Percentiles rank a stretch among this genome's conserved stretches.
Conservation (phyloP, 2,329 filamentous ascomycete species). For the Helotiales sp. region DNA sequence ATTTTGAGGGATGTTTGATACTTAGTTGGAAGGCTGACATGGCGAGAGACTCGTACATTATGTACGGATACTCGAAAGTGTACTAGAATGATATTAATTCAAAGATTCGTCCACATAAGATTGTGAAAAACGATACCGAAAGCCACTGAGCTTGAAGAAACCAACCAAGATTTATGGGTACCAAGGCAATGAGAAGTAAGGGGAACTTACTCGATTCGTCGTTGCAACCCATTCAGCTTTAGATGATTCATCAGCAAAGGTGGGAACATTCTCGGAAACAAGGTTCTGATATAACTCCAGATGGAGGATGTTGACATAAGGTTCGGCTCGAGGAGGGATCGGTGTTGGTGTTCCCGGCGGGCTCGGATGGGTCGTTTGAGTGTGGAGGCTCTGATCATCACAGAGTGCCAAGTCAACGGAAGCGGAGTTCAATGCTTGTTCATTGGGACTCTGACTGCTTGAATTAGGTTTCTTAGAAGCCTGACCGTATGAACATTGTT, state of each 20-base stretch:
- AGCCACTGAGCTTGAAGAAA: not conserved
- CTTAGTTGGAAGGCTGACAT: slow-evolving; percentile 44
- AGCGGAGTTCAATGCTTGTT: not conserved
- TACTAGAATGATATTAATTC: slow-evolving; percentile 14
- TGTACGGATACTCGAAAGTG: slow-evolving; percentile 36
- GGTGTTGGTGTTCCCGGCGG: not conserved
- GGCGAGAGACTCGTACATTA: slow-evolving; percentile 44
- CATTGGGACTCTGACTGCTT: slow-evolving; percentile 8
- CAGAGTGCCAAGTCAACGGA: not conserved
- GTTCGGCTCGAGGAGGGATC: not conserved
- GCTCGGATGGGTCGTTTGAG: not conserved
- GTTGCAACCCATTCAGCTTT: slow-evolving; percentile 12
- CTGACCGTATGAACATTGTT: slow-evolving; percentile 24
- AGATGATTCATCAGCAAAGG: not conserved
- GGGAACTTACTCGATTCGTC: not conserved
- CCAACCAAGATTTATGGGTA: not conserved
- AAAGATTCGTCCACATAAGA: no score
- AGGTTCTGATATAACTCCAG: slow-evolving; percentile 46
- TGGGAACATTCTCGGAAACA: not conserved
- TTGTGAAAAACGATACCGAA: no score
- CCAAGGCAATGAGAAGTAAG: not conserved
- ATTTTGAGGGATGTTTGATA: slow-evolving; percentile 31
- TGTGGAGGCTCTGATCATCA: not conserved
- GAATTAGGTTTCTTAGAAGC: not conserved
- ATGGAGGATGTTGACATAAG: slow-evolving; percentile 40